Evolutionary conservation across 2,329 filamentous ascomycete species (phyloP).

Genomic region (Apiospora sp.): DNA sequence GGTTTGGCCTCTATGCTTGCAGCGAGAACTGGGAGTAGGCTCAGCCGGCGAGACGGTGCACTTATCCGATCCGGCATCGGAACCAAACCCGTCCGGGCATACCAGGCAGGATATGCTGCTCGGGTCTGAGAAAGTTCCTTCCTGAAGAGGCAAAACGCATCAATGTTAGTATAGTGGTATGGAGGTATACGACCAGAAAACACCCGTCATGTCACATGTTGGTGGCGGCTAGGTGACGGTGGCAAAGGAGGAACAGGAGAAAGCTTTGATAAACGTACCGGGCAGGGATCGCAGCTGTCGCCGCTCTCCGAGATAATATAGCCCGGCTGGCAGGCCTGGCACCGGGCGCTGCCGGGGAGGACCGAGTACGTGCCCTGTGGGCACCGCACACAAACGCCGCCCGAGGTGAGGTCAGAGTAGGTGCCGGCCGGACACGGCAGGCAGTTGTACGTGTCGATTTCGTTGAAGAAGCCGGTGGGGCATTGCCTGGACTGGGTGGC

Average conservation of each 20-base stretch:
- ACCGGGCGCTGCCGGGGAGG: not conserved
- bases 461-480: too few species aligned
- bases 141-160: not conserved
- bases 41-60: not conserved
- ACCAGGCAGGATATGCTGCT: too few species aligned
- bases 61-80: not conserved
- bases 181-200: too few species aligned
- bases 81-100: not conserved
- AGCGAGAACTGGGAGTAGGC: not conserved
- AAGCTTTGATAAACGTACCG: not conserved
- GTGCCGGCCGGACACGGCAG: not conserved
- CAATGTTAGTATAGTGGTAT: not conserved
- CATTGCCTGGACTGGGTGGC: too few species aligned
- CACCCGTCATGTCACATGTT: too few species aligned
- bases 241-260: not conserved
- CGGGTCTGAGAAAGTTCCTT: too few species aligned
- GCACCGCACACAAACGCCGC: not conserved
- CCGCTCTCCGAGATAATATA: not conserved
- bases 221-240: too few species aligned
- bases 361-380: not conserved
- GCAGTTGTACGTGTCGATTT: too few species aligned
- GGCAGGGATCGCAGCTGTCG: not conserved
- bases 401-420: not conserved
- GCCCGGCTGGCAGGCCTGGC: not conserved
- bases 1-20: not conserved